These are phyloP conservation scores for Delitschia confertaspora DNA, from an alignment of 495 filamentous ascomycete genomes.

Conservation along the genomic window DNA sequence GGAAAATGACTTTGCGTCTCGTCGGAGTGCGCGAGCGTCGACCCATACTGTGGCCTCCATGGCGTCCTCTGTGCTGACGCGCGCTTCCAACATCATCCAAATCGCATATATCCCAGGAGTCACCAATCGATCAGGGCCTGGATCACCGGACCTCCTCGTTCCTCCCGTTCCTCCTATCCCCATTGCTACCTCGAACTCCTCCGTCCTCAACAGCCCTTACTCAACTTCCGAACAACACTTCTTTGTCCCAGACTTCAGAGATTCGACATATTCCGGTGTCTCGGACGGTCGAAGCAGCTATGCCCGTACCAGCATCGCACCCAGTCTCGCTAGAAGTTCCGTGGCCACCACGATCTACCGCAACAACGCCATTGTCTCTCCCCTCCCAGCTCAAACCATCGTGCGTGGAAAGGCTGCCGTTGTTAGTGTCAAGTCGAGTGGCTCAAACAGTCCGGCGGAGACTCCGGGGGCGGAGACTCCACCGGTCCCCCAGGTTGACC, in stretches of 20 bases:
- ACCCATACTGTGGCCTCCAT: slow-evolving; percentile 86
- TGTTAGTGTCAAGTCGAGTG: slow-evolving; percentile 67
- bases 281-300: slow-evolving; percentile 56
- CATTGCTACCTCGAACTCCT: slow-evolving; percentile 43
- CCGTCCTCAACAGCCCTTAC: slow-evolving; percentile 47
- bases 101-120: slow-evolving; percentile 98
- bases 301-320: slow-evolving; percentile 49
- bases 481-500: slow-evolving; percentile 27
- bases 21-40: slow-evolving; percentile 59
- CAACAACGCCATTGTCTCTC: slow-evolving; percentile 72
- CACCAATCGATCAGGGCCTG: slow-evolving; percentile 79
- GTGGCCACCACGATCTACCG: slow-evolving; percentile 90
- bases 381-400: slow-evolving; percentile 73
- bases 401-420: slow-evolving; percentile 79
- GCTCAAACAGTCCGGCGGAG: slow-evolving; percentile 32
- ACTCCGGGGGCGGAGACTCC: slow-evolving; percentile 19
- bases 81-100: slow-evolving; percentile 97
- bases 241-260: slow-evolving; percentile 88
- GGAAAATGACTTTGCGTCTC: slow-evolving; percentile 48
- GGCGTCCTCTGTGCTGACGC: slow-evolving; percentile 88
- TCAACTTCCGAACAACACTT: slow-evolving; percentile 67
- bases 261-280: slow-evolving; percentile 67
- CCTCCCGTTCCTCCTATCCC: slow-evolving; percentile 91
- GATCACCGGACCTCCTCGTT: slow-evolving; percentile 72
- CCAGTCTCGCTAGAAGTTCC: slow-evolving; percentile 59